Conservation (phyloP, 805 yeast genomes). For the Ascoidea asiatica region DNA sequence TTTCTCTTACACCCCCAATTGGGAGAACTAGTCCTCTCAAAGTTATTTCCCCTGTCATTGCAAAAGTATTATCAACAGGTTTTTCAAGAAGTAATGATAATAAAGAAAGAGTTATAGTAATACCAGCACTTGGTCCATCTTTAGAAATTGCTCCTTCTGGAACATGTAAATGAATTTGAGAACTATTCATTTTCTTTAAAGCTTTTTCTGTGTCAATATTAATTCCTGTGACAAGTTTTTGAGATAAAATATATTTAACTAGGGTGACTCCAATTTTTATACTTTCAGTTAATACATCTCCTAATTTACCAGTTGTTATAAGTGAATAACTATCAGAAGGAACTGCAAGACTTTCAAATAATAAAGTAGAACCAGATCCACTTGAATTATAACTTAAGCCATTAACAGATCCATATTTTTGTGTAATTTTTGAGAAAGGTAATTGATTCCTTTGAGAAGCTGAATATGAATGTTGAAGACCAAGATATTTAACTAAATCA, state of each 20-base stretch:
- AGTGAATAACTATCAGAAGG: constrained; percentile 22
- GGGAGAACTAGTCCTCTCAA: constrained; percentile 67
- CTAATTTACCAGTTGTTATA: constrained; percentile 69
- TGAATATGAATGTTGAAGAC: constrained; percentile 40
- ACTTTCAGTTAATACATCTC: constrained; percentile 69
- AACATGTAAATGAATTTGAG: constrained; percentile 56
- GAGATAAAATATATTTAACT: constrained; percentile 42
- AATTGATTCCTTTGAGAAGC: constrained; percentile 27
- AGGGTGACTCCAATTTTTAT: constrained; percentile 68
- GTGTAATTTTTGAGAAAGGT: constrained; percentile 31
- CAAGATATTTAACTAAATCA: constrained; percentile 60
- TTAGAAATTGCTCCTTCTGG: constrained; percentile 57
- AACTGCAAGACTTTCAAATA: constrained; percentile 65
- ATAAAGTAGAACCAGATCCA: constrained; percentile 73
- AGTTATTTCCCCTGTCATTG: constrained; percentile 84
- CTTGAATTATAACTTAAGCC: constrained; percentile 81
- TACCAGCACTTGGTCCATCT: constrained; percentile 38
- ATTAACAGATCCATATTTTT: constrained; percentile 61
- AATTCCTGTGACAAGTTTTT: constrained; percentile 18
- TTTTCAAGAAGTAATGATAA: constrained; percentile 56
- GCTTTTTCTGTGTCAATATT: constrained; percentile 19
- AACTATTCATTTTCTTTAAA: constrained; percentile 31
- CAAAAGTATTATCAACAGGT: constrained; percentile 36
- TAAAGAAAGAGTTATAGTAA: constrained; percentile 71
- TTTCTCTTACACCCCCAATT: constrained; percentile 73